A percentile compares a stretch with the other conserved stretches of the same genome.
These are phyloP conservation scores for Penicilliopsis zonata DNA, from an alignment of 495 filamentous ascomycete species.

Conservation along the genomic window DNA sequence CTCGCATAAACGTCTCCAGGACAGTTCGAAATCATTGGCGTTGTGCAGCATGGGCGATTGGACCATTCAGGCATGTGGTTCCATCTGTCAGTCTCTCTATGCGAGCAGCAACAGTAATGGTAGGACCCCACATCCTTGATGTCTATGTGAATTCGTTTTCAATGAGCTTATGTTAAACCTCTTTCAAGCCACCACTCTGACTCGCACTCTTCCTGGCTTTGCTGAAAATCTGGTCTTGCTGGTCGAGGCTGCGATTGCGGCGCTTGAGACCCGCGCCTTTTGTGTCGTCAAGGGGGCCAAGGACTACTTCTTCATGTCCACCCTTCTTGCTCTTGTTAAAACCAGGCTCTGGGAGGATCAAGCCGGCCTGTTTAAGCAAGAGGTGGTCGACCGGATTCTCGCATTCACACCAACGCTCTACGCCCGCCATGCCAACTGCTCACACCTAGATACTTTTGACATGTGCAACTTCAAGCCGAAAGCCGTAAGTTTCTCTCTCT, in stretches of 20 bases:
- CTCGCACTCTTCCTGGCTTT: constrained; percentile 21
- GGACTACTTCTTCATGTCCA: constrained; percentile 34
- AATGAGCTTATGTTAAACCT: background rate
- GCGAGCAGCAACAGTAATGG: constrained; percentile 6
- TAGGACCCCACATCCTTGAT: constrained; percentile 1
- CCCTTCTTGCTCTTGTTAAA: constrained; percentile 28
- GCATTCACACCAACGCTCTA: constrained; percentile 27
- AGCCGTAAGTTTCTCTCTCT: too few relatives aligned
- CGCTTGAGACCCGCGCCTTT: constrained; percentile 21
- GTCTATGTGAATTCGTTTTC: too few relatives aligned
- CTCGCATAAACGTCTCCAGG: constrained; percentile 21
- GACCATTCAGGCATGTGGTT: constrained; percentile 26
- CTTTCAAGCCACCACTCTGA: constrained; percentile 7
- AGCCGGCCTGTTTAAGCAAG: constrained; percentile 23
- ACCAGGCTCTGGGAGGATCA: constrained; percentile 26
- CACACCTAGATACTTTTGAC: constrained; percentile 21
- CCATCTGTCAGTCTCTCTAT: constrained; percentile 26
- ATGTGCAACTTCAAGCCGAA: constrained; percentile 25
- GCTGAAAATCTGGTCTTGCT: constrained; percentile 25
- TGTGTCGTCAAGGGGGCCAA: constrained; percentile 31
- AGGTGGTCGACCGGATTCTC: constrained; percentile 27
- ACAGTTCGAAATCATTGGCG: constrained; percentile 23
- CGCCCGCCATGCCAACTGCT: constrained; percentile 22
- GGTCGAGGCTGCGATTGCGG: constrained; percentile 21
- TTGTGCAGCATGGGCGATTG: constrained; percentile 27